Evolutionary conservation across 1,284 basidiomycete species (phyloP), one percentile per base, ranked within the genome.

Genomic region (Apiotrichum mycotoxinovorans): DNA sequence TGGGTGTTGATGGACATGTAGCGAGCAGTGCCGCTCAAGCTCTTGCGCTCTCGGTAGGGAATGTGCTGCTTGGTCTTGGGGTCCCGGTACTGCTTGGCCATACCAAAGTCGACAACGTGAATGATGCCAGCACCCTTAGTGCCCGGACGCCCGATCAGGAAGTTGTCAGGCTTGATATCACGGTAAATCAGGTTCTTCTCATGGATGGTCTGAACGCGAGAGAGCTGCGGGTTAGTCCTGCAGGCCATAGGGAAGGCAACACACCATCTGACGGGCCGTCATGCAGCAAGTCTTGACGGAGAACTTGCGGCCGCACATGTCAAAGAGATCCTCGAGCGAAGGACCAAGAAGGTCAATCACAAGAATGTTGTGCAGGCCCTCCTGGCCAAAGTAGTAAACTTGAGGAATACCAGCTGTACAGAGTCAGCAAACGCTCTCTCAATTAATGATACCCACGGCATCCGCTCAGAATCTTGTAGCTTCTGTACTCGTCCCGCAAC

Each of bases 1-100:
- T 98, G 96, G 46, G 95, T 98, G 82, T 98, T 98, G 83, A 98
- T 98, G 26, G 93, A 97, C 1, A 95, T 98, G 83, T 98, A 99
- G 56, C 95, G 90, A 62, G 95, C 96, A 25, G 96, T 98, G 64
- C 96, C 96, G 1, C 95, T 98, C 68, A 98, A 79, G 77, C 98
- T 98, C 88, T 98, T 98, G 85, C 98, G 98, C 86, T 98, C 96
- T 70, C 95, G 85, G 84, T 98, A 98, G 4, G 95, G 95, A 67
- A 98, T 98, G 78, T 99, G 96, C 44, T 98, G 84, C 77, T 98
- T 95, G 55, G 96, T 98, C 86, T 97, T 98, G 43, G 95, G 94
- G 81, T 98, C 95, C 60, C 96, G 86, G 84, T 96, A 98, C 82
- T 98, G 98, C 84, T 98, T 98, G 45, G 96, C 95, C 52, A 98